A percentile compares a stretch with the other conserved stretches of the same genome.
Conservation (phyloP, 345 rosid genomes). For the Pistacia integerrima region DNA sequence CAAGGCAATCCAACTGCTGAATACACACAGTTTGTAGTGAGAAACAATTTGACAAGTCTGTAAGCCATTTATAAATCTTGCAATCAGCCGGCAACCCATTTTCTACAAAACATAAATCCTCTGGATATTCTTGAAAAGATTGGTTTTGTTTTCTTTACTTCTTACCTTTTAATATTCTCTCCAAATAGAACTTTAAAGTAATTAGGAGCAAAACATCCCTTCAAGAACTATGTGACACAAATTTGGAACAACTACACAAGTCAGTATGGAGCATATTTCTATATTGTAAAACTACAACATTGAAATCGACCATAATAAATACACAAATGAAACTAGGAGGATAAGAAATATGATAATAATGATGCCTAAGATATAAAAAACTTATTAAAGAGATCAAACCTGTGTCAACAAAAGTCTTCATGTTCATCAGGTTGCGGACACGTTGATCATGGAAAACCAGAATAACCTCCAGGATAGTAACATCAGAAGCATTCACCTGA, state of each 20-base stretch:
- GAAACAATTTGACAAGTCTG: too few species aligned
- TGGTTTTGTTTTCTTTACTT: too few species aligned
- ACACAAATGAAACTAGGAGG: not conserved
- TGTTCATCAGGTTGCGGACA: conserved; percentile 89
- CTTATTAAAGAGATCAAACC: conserved; percentile 44
- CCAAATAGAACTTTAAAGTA: too few species aligned
- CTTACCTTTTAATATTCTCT: too few species aligned
- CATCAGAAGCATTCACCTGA: conserved; percentile 98
- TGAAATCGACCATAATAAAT: not conserved
- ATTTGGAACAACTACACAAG: too few species aligned
- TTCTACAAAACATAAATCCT: too few species aligned
- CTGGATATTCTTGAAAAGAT: too few species aligned
- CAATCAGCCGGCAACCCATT: too few species aligned
- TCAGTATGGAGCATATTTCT: conserved; percentile 10
- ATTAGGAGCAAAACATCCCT: too few species aligned
- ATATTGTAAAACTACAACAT: conserved; percentile 14
- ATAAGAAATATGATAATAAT: conserved; percentile 14
- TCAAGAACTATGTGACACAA: too few species aligned
- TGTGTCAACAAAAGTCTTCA: conserved; percentile 99
- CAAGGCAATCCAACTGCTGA: not conserved
- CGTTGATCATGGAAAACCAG: conserved; percentile 89
- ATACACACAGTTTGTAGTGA: not conserved
- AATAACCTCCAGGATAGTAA: conserved; percentile 96
- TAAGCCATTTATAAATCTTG: too few species aligned
- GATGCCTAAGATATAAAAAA: conserved; percentile 14